phyloP scores from a whole-genome alignment of 2,329 filamentous ascomycete genomes.

The Aspergillus puulaauensis region DNA sequence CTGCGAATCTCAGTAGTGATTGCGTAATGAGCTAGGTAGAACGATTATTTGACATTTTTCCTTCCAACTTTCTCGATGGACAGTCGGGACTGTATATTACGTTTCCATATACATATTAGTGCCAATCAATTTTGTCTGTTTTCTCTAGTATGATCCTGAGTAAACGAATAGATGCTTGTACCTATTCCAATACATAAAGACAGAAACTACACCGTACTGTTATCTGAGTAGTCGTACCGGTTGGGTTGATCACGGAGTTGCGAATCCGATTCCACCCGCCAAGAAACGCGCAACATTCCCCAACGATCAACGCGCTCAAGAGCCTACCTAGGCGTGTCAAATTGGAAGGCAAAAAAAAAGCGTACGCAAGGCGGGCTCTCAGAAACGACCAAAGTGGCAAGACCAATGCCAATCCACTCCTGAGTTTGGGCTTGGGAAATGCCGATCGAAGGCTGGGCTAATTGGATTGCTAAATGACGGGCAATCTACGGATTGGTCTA shows the following conservation, averaged over 20 bases:
- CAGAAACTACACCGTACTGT: too few relatives aligned
- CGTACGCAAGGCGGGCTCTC: not conserved
- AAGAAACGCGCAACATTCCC: conserved; percentile 7
- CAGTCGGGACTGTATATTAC: conserved; percentile 4
- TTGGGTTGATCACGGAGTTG: too few relatives aligned
- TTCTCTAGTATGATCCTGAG: not conserved
- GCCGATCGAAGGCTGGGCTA: conserved; percentile 6
- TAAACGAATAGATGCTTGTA: not conserved
- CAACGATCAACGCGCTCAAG: not conserved
- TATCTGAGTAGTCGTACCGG: too few relatives aligned
- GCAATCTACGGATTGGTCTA: not conserved
- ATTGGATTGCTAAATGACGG: not conserved
- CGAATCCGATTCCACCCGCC: not conserved
- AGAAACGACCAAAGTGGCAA: not conserved
- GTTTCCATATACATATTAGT: conserved; percentile 8
- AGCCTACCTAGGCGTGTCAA: not conserved
- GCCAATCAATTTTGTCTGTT: not conserved
- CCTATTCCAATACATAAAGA: too few relatives aligned
- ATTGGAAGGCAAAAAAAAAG: not conserved
- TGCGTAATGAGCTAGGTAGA: not conserved
- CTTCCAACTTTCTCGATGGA: not conserved
- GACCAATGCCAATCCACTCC: not conserved
- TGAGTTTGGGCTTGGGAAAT: not conserved
- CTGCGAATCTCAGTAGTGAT: not conserved
- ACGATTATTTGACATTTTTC: not conserved